phyloP scores from a whole-genome alignment of 2,329 filamentous ascomycete species.

The Penicillium sp. region DNA sequence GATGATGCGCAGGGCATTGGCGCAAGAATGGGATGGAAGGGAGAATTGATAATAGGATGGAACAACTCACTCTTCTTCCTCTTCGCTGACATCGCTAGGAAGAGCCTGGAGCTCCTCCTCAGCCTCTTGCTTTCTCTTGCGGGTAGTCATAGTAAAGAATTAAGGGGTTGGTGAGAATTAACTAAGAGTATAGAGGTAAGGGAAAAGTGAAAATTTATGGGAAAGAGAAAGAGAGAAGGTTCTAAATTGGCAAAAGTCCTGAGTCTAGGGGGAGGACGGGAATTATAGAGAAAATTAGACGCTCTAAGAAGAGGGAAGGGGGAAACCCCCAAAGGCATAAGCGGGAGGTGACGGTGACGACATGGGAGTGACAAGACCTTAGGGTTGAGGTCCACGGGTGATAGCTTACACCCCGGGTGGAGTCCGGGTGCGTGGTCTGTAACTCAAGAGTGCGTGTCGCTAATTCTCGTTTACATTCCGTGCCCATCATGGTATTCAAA shows the following conservation, averaged over 20 bases:
- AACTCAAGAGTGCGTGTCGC: slow-evolving; percentile 14
- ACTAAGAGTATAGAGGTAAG: slow-evolving; percentile 18
- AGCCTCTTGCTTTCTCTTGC: slow-evolving; percentile 52
- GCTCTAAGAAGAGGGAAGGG: slow-evolving; percentile 8
- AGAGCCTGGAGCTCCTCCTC: slow-evolving; percentile 51
- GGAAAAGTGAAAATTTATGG: slow-evolving; percentile 7
- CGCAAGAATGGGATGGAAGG: slow-evolving; percentile 4
- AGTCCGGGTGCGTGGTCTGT: slow-evolving; percentile 16
- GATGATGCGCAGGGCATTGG: not conserved
- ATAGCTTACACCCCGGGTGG: slow-evolving; percentile 20
- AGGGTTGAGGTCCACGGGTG: slow-evolving; percentile 8
- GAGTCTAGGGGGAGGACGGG: slow-evolving; percentile 16
- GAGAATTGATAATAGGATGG: not conserved
- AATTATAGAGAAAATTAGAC: slow-evolving; percentile 23
- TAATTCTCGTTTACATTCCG: slow-evolving; percentile 18
- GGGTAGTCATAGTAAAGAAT: slow-evolving; percentile 47
- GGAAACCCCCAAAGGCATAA: slow-evolving; percentile 14
- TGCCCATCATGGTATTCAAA: not conserved
- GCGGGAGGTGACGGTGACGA: slow-evolving; percentile 27
- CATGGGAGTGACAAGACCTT: slow-evolving; percentile 14
- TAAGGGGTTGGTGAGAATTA: slow-evolving; percentile 35
- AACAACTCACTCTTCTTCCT: slow-evolving; percentile 51
- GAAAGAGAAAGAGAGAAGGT: slow-evolving; percentile 16
- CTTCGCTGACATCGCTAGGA: slow-evolving; percentile 52
- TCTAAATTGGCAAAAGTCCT: slow-evolving; percentile 20